phyloP scores from a whole-genome alignment of 176 grass and related monocot genomes.

The Tillandsia leiboldiana region DNA sequence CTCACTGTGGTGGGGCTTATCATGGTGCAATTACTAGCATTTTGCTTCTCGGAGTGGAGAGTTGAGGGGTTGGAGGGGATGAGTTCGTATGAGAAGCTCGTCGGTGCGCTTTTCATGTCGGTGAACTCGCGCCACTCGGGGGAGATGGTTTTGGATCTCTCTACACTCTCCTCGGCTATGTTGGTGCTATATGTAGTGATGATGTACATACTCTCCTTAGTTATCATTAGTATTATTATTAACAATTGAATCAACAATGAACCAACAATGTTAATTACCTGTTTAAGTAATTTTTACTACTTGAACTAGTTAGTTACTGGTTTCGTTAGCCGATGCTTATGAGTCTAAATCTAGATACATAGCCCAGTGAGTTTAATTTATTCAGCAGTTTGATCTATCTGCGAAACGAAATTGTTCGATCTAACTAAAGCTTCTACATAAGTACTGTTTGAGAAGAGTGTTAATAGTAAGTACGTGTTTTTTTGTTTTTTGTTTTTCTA shows the following conservation, averaged over 20 bases:
- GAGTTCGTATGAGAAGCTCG: constrained; percentile 41
- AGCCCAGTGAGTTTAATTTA: too few relatives aligned
- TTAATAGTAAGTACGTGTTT: too few relatives aligned
- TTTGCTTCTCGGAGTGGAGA: constrained; percentile 63
- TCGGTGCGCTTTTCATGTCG: constrained; percentile 47
- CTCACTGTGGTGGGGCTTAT: constrained; percentile 32
- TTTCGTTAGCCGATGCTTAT: too few relatives aligned
- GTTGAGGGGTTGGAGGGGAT: constrained; percentile 40
- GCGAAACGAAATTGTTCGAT: too few relatives aligned
- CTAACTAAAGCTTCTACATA: too few relatives aligned
- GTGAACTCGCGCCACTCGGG: constrained; percentile 72
- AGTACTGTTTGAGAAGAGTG: too few relatives aligned
- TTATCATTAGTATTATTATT: not conserved
- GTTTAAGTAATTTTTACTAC: not conserved
- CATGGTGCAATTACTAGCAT: constrained; percentile 32
- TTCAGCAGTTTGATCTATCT: too few relatives aligned
- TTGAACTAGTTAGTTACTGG: too few relatives aligned
- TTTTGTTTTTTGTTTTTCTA: not conserved
- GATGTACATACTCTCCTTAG: constrained; percentile 41
- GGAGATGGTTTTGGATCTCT: constrained; percentile 48
- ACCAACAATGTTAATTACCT: not conserved
- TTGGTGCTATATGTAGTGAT: constrained; percentile 60
- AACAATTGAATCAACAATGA: not conserved
- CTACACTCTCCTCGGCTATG: constrained; percentile 34
- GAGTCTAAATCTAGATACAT: too few relatives aligned